Evolutionary conservation across 192 early-diverging fungal genomes (phyloP).

Genomic region (Backusella circina): DNA sequence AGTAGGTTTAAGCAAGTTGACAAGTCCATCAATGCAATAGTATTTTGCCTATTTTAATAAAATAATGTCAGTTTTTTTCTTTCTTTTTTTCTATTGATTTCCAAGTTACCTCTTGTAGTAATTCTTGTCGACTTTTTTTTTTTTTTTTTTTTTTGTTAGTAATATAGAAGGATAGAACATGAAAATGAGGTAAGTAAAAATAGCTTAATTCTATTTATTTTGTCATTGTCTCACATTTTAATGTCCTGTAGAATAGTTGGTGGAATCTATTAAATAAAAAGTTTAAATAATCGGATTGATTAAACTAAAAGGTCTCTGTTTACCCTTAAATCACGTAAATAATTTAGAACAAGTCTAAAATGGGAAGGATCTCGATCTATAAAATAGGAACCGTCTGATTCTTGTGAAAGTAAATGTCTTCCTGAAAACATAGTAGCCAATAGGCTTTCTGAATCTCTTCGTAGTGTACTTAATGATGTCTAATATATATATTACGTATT

Average conservation of each 20-base stretch:
- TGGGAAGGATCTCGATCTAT: constrained; percentile 32
- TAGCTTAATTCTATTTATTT: not conserved
- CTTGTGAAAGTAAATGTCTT: constrained; percentile 10
- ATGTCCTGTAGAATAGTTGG: constrained; percentile 17
- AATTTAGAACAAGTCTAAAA: constrained; percentile 29
- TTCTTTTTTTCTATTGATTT: not conserved
- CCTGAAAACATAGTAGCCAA: constrained; percentile 34
- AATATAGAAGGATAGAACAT: not conserved
- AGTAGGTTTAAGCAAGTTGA: constrained; percentile 1
- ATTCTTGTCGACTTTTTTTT: constrained; percentile 15
- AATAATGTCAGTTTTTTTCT: not conserved
- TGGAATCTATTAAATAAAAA: constrained; percentile 10
- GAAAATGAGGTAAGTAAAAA: not conserved
- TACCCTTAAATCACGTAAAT: constrained; percentile 26
- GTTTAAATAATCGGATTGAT: not conserved
- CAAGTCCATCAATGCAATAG: constrained; percentile 20
- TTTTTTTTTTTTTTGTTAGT: no score
- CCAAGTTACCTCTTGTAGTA: constrained; percentile 21
- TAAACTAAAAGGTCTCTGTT: not conserved
- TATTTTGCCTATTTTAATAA: constrained; percentile 15
- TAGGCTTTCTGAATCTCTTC: constrained; percentile 15
- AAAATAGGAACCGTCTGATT: constrained; percentile 27
- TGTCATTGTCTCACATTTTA: constrained; percentile 7
- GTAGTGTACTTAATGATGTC: constrained; percentile 21
- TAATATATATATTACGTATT: not conserved